These are phyloP conservation scores for Mimosa pudica DNA, from an alignment of 306 rosid species.

Conservation along the genomic window DNA sequence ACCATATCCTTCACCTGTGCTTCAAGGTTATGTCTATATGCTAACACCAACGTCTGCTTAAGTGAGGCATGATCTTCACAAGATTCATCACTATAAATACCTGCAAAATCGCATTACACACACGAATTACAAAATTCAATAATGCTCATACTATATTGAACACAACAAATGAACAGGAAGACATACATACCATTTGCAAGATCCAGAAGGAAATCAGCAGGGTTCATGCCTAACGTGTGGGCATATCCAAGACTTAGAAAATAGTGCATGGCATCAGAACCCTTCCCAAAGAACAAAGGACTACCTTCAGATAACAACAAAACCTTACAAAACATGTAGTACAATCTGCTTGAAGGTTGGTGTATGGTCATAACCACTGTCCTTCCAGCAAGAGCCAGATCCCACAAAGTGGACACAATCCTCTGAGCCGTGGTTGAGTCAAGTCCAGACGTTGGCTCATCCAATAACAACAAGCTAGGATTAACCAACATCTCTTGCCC, in stretches of 20 bases:
- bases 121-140: not conserved
- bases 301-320: constrained; percentile 64
- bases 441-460: constrained; percentile 82
- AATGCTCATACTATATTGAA: not conserved
- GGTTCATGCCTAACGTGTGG: constrained; percentile 72
- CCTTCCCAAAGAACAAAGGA: constrained; percentile 66
- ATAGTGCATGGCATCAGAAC: constrained; percentile 57
- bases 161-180: not conserved
- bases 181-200: constrained; percentile 66
- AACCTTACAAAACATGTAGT: constrained; percentile 74
- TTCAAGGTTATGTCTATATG: constrained; percentile 39
- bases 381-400: constrained; percentile 56
- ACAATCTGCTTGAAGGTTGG: constrained; percentile 77
- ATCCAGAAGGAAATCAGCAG: constrained; percentile 76
- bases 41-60: constrained; percentile 46
- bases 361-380: constrained; percentile 79
- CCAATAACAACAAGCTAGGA: constrained; percentile 72
- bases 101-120: constrained; percentile 36
- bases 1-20: constrained; percentile 41
- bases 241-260: constrained; percentile 62
- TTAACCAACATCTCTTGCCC: constrained; percentile 79
- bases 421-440: constrained; percentile 78
- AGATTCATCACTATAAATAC: constrained; percentile 45
- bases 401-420: constrained; percentile 65
- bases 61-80: constrained; percentile 41